Conservation (phyloP, 176 grass and related monocot species). For the Oryza australiensis region DNA sequence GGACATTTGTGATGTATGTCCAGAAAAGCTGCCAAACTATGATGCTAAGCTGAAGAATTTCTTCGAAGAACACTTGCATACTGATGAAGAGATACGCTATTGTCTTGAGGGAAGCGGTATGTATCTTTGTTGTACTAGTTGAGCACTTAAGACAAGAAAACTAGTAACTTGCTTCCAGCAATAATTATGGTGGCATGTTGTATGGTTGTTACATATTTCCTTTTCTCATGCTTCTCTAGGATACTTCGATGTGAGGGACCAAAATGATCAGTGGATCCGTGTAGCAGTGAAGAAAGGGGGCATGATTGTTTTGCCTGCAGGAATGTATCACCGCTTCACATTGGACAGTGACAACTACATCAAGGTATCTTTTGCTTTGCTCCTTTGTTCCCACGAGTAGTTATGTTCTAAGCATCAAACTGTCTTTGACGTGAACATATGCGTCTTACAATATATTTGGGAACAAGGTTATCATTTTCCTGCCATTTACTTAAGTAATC, state of each 20-base stretch:
- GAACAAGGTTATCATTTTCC: not conserved
- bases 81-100: constrained; percentile 97
- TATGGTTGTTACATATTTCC: not conserved
- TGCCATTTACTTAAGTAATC: not conserved
- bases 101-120: constrained; percentile 87
- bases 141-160: not conserved
- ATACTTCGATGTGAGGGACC: constrained; percentile 91
- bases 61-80: constrained; percentile 93
- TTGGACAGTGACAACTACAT: constrained; percentile 83
- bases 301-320: constrained; percentile 96
- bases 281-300: constrained; percentile 83
- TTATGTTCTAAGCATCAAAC: not conserved
- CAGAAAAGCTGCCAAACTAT: constrained; percentile 84
- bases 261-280: constrained; percentile 82
- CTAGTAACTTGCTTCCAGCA: not conserved
- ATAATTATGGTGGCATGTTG: not conserved
- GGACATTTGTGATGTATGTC: constrained; percentile 88
- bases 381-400: not conserved
- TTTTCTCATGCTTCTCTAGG: constrained; percentile 43
- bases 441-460: not conserved
- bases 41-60: constrained; percentile 82
- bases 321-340: constrained; percentile 96
- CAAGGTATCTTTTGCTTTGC: constrained; percentile 58
- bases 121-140: constrained; percentile 28
- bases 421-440: not conserved